A percentile compares a stretch with the other conserved stretches of the same genome.
phyloP scores from a whole-genome alignment of 2,329 filamentous ascomycete genomes.

The Penicillium sp. region DNA sequence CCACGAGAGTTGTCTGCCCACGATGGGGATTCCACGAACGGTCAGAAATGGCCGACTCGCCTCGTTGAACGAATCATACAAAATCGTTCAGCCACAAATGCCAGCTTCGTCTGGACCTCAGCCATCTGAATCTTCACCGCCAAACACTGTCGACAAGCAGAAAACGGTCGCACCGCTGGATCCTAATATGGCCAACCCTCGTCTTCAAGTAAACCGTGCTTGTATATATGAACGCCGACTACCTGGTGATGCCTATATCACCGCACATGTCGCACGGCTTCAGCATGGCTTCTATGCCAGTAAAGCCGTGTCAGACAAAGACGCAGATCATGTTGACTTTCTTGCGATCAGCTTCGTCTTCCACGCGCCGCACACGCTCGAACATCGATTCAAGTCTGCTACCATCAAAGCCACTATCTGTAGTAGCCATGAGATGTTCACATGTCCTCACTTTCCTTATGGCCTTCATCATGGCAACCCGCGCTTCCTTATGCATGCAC shows the following conservation, averaged over 20 bases:
- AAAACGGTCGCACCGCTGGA: slow-evolving; percentile 29
- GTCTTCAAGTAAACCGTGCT: slow-evolving; percentile 43
- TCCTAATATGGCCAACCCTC: slow-evolving; percentile 44
- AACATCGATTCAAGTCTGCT: slow-evolving; percentile 54
- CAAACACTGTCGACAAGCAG: slow-evolving; percentile 6
- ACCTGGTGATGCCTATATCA: slow-evolving; percentile 54
- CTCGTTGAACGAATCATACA: not conserved
- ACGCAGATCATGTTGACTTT: slow-evolving; percentile 52
- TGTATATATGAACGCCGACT: slow-evolving; percentile 56
- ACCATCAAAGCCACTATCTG: slow-evolving; percentile 46
- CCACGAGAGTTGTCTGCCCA: slow-evolving; percentile 8
- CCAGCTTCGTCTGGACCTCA: not conserved
- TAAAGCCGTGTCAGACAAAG: slow-evolving; percentile 46
- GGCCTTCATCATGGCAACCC: slow-evolving; percentile 37
- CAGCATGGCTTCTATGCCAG: slow-evolving; percentile 55
- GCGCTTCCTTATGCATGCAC: slow-evolving; percentile 54
- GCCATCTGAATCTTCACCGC: slow-evolving; percentile 8
- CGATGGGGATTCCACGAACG: slow-evolving; percentile 12
- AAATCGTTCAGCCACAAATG: not conserved
- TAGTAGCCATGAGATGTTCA: slow-evolving; percentile 10
- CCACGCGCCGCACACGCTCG: slow-evolving; percentile 48
- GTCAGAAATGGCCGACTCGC: not conserved
- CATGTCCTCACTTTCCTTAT: slow-evolving; percentile 4
- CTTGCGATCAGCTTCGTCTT: slow-evolving; percentile 56
- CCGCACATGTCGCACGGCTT: slow-evolving; percentile 54